These are phyloP conservation scores for Diaporthe ilicicola DNA, from an alignment of 2,329 filamentous ascomycete genomes.

Conservation along the genomic window DNA sequence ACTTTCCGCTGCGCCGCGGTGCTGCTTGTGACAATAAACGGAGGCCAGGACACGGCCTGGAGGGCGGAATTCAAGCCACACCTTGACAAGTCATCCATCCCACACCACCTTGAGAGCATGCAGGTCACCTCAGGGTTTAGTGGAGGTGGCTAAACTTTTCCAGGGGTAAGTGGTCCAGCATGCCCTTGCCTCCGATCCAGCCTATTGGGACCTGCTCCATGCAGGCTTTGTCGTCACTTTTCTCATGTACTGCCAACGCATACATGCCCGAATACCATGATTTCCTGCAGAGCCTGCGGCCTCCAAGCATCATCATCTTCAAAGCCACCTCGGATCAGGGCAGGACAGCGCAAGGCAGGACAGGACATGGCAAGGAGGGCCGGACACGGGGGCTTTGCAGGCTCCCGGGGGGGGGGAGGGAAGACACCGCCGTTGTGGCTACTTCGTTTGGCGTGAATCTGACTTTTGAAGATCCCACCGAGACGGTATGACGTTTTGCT, in stretches of 20 bases:
- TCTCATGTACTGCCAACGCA: constrained; percentile 45
- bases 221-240: constrained; percentile 38
- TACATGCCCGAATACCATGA: constrained; percentile 33
- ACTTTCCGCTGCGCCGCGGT: constrained; percentile 14
- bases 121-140: not conserved
- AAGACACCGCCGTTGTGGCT: constrained; percentile 26
- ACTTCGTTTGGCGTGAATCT: not conserved
- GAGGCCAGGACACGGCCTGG: constrained; percentile 19
- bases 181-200: constrained; percentile 23
- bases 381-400: not conserved
- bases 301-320: constrained; percentile 13
- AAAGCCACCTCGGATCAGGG: not conserved
- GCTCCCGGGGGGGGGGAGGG: constrained; percentile 10
- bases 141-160: constrained; percentile 24
- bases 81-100: constrained; percentile 13
- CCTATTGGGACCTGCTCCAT: constrained; percentile 25
- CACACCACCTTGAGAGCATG: constrained; percentile 4
- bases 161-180: constrained; percentile 16
- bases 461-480: not conserved
- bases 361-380: not conserved
- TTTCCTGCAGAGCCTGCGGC: constrained; percentile 14
- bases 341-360: not conserved
- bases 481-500: constrained; percentile 22
- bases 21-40: not conserved
- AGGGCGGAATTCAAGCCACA: constrained; percentile 15